Base-by-base conservation (phyloP, 768 basidiomycete genomes). In the Pleurotus cornucopiae region DNA sequence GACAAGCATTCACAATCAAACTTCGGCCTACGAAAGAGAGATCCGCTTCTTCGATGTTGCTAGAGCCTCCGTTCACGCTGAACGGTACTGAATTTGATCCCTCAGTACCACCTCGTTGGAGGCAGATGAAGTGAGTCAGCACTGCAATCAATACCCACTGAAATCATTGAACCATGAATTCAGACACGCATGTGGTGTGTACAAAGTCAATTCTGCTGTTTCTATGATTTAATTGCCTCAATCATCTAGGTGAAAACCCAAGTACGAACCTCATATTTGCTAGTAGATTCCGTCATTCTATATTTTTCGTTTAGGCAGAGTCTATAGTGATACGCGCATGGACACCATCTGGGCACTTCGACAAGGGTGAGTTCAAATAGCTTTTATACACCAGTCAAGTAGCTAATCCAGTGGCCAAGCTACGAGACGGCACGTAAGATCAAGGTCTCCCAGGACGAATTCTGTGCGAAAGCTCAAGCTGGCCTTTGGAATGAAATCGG, bases 1-100 rank as follows among this genome's bases (percentile, higher is more conserved):
- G 89, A 0, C 88, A 89, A 65, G 90, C 84, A 0, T 88, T 83
- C 67, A 77, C 83, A 25, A 86, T 94, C 60, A 95, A 94, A 70
- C 80, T 90, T 23, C 82, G 92, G 14, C 78, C 79, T 54, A 91
- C 91, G 0, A 63, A 71, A 3, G 89, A 90, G 59, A 82, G 85
- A 45, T 86, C 86, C 0, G 79, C 91, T 2, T 80, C 82, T 4
- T 83, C 85, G 0, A 86, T 89, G 85, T 71, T 91, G 7, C 70
- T 95, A 21, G 91, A 94, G 60, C 83, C 86, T 5, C 88, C 90
- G 0, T 85, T 79, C 59, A 75, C 78, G 34, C 74, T 88, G 57
- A 81, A 88, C 62, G 66, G 60, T 14, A 73, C 84, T 51, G 71
- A 72, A 49, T 68, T 75, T 4, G 73, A 83, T 59, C 67, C 72